Evolutionary conservation across 1,139 yeast genomes (phyloP).

Genomic region (Kodamaea derodonti): DNA sequence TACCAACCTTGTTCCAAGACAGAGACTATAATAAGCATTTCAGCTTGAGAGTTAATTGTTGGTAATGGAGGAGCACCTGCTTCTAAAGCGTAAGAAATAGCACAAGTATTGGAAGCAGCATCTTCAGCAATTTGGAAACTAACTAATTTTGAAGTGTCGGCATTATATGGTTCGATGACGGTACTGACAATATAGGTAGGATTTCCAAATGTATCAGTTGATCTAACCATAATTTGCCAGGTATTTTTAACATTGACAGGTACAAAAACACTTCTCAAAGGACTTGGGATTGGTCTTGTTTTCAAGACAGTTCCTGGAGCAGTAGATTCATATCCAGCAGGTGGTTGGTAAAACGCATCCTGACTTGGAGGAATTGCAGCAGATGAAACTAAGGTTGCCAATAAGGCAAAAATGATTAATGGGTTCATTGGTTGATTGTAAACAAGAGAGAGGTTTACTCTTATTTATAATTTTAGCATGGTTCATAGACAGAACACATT

Average conservation of each 20-base stretch:
- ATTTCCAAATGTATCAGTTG: constrained; percentile 30
- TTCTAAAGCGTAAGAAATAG: constrained; percentile 28
- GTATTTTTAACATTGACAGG: constrained; percentile 16
- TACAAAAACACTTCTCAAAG: constrained; percentile 14
- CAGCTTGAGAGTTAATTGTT: constrained; percentile 19
- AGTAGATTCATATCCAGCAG: constrained; percentile 21
- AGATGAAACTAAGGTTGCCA: not conserved
- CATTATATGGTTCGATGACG: constrained; percentile 28
- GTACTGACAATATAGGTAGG: constrained; percentile 32
- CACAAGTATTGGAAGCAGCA: constrained; percentile 25
- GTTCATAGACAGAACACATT: no score
- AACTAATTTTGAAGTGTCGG: constrained; percentile 25
- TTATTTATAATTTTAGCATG: no score
- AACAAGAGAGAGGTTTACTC: no score
- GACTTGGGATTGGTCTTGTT: constrained; percentile 20
- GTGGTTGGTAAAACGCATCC: constrained; percentile 29
- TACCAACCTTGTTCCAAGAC: constrained; percentile 18
- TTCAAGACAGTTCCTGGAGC: constrained; percentile 25
- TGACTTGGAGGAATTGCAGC: constrained; percentile 6
- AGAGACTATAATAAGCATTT: constrained; percentile 20
- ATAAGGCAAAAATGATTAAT: not conserved
- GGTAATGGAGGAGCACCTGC: constrained; percentile 13
- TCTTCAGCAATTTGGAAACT: constrained; percentile 35
- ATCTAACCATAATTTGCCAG: constrained; percentile 32
- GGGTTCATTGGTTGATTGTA: no score